Evolutionary conservation across 345 rosid species (phyloP).

Genomic region (Turnera subulata): DNA sequence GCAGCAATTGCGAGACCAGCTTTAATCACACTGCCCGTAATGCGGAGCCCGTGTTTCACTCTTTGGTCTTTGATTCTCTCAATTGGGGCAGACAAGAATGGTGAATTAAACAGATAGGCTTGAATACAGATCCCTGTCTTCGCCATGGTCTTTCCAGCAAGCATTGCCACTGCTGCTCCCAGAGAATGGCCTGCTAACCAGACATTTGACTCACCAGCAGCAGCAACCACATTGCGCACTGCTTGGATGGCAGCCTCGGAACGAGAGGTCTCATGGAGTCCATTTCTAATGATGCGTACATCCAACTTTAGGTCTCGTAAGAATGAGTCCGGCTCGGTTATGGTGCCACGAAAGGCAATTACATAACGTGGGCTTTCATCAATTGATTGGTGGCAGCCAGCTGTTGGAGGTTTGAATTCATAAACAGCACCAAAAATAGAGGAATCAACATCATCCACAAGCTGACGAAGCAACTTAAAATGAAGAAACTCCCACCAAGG

Average conservation of each 20-base stretch:
- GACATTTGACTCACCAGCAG: constrained; percentile 56
- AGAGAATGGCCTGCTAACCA: constrained; percentile 96
- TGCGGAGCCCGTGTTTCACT: constrained; percentile 61
- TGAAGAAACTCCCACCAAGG: constrained; percentile 86
- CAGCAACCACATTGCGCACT: constrained; percentile 56
- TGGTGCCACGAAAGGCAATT: constrained; percentile 81
- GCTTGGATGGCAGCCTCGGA: constrained; percentile 83
- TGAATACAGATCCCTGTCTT: constrained; percentile 48
- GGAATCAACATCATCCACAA: constrained; percentile 65
- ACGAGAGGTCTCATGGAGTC: constrained; percentile 70
- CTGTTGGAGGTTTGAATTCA: constrained; percentile 52
- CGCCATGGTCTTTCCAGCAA: constrained; percentile 73
- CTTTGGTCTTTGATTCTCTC: constrained; percentile 63
- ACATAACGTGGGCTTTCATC: constrained; percentile 54
- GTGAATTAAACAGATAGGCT: constrained; percentile 80
- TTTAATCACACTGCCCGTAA: constrained; percentile 68
- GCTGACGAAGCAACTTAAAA: constrained; percentile 50
- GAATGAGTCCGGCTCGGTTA: constrained; percentile 61
- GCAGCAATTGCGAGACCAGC: constrained; percentile 76
- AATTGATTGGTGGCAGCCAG: constrained; percentile 20
- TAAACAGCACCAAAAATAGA: constrained; percentile 81
- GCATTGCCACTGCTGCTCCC: constrained; percentile 79
- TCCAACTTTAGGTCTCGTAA: constrained; percentile 65
- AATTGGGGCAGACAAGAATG: constrained; percentile 69
- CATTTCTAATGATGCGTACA: constrained; percentile 53